Evolutionary conservation across 1,139 yeast species (phyloP), one percentile per base, ranked within the genome.

Genomic region (Scheffersomyces parashehatae): DNA sequence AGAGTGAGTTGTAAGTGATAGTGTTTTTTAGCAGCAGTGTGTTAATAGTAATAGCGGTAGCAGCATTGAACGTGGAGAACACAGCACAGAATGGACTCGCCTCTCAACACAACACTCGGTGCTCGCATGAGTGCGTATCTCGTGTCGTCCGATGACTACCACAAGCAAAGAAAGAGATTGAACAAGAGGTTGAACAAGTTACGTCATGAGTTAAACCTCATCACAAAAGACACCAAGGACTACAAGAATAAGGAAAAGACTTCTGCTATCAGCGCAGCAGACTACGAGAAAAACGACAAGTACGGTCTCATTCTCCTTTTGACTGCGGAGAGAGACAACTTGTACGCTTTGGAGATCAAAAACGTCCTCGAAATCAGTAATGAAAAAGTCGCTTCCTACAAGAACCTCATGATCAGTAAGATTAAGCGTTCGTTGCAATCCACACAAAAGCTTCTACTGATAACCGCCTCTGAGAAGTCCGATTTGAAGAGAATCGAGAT

Each of bases 281-380:
- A 81, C 46, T 80, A 81, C 53, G 64, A 61, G 3, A 47, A 57
- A n/a, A 76, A 83, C 54, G 50, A 64, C 9, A 63, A 68, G 43
- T 77, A 64, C 55, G 88, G 82, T 11, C 53, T 63, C 33, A 62
- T 86, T 15, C 61, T 78, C 20, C 68, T 86, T 29, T 66, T 76
- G 47, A 72, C 77, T 9, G 82, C 85, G 0, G 96, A 88, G 61
- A 74, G 93, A 54, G 85, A 85, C 51, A 68, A 83, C 60, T 72
- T 88, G 32, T 81, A 78, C 54, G 86, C 91, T 0, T 73, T 81
- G 62, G 91, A 86, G 60, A 73, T 83, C 45, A 81, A 79, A 50
- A 69, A 77, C 16, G 64, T 75, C 43, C 63, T 82, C 52, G 90
- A 83, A 51, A 75, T 82, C 43, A 78, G 79, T 46, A 69, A 60